Evolutionary conservation across 306 rosid genomes (phyloP).

Genomic region (Pterocarpus macrocarpus): DNA sequence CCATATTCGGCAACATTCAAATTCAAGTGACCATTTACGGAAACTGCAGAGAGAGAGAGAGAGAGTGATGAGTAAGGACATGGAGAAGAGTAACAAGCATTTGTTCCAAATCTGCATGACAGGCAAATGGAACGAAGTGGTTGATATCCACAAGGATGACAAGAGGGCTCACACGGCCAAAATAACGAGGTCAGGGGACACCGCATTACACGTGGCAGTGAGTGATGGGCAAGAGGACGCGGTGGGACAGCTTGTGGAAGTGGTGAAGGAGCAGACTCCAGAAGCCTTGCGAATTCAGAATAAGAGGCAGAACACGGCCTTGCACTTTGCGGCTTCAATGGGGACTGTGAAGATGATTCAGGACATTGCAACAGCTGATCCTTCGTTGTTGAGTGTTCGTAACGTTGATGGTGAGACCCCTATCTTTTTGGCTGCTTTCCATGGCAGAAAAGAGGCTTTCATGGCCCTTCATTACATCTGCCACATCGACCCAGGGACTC

Average conservation of each 20-base stretch:
- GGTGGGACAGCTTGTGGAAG: slow-evolving; percentile 28
- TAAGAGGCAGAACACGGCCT: slow-evolving; percentile 46
- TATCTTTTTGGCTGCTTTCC: slow-evolving; percentile 58
- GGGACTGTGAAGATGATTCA: slow-evolving; percentile 51
- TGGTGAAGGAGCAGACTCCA: too few relatives aligned
- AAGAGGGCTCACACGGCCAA: slow-evolving; percentile 19
- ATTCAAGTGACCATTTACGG: too few relatives aligned
- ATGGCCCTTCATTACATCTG: slow-evolving; percentile 46
- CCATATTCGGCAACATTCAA: too few relatives aligned
- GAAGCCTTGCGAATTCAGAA: slow-evolving; percentile 28
- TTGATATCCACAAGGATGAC: background rate
- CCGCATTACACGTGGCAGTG: slow-evolving; percentile 66
- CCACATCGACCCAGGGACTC: rapidly evolving
- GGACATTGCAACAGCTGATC: background rate
- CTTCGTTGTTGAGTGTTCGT: background rate
- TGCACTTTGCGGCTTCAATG: slow-evolving; percentile 57
- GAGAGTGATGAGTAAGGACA: too few relatives aligned
- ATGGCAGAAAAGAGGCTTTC: slow-evolving; percentile 59
- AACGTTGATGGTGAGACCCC: slow-evolving; percentile 68
- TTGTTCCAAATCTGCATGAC: slow-evolving; percentile 44
- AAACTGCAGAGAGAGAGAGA: too few relatives aligned
- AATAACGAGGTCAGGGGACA: slow-evolving; percentile 60
- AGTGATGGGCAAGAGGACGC: slow-evolving; percentile 46
- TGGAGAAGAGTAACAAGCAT: background rate
- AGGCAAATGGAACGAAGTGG: slow-evolving; percentile 53